These are phyloP conservation scores for Curvularia verruculosa DNA, from an alignment of 2,329 filamentous ascomycete species.

Conservation along the genomic window DNA sequence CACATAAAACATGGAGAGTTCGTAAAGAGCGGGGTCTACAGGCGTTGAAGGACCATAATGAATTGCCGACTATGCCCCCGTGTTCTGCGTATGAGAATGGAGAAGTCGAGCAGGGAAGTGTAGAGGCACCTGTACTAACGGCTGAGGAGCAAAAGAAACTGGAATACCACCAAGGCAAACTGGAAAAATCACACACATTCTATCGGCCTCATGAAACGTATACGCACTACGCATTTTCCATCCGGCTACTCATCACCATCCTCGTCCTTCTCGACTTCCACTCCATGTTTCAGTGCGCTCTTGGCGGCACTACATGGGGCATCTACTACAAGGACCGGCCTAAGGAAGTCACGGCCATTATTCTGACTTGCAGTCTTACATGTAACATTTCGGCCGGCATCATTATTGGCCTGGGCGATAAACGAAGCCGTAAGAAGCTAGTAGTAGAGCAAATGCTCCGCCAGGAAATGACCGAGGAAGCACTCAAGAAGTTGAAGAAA, in stretches of 20 bases:
- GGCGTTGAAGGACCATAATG: slow-evolving; percentile 69
- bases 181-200: slow-evolving; percentile 82
- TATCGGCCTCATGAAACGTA: slow-evolving; percentile 87
- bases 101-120: slow-evolving; percentile 24
- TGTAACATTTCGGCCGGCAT: slow-evolving; percentile 80
- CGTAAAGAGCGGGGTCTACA: slow-evolving; percentile 67
- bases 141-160: slow-evolving; percentile 69
- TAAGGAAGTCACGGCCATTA: slow-evolving; percentile 77
- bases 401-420: slow-evolving; percentile 76
- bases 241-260: slow-evolving; percentile 74
- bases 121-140: slow-evolving; percentile 66
- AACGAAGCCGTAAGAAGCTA: slow-evolving; percentile 81
- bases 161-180: slow-evolving; percentile 77
- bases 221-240: slow-evolving; percentile 81
- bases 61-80: slow-evolving; percentile 61
- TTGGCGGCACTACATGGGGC: slow-evolving; percentile 79
- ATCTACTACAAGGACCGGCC: slow-evolving; percentile 74
- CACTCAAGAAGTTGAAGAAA: slow-evolving; percentile 62
- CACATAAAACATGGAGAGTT: slow-evolving; percentile 67
- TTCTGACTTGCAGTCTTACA: slow-evolving; percentile 77
- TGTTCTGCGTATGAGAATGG: slow-evolving; percentile 51
- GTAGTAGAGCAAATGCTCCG: slow-evolving; percentile 76
- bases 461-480: slow-evolving; percentile 73
- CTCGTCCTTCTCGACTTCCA: slow-evolving; percentile 79
- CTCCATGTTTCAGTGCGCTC: slow-evolving; percentile 77